phyloP scores from a whole-genome alignment of 148 eudicot genomes.

The Vaccinium myrtillus region DNA sequence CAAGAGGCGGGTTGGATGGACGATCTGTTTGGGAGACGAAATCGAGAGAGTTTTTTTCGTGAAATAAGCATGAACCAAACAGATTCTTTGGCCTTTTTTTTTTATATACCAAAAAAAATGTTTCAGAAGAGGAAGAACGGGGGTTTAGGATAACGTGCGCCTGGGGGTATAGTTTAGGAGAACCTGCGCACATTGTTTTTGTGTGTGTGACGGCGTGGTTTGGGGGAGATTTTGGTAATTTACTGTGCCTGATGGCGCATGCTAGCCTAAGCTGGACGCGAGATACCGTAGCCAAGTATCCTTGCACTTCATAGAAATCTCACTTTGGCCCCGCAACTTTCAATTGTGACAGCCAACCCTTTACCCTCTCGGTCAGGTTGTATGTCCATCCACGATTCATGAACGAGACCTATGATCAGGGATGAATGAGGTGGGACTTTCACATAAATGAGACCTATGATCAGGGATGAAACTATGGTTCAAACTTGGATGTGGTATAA shows the following conservation, averaged over 20 bases:
- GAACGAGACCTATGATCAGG: no score
- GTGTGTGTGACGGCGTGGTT: conserved; percentile 11
- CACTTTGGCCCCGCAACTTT: background rate
- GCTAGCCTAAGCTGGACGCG: conserved; percentile 15
- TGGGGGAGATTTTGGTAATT: background rate
- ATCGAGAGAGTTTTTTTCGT: conserved; percentile 29
- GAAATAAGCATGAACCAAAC: conserved; percentile 22
- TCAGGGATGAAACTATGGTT: no score
- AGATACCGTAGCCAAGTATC: background rate
- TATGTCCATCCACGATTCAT: no score
- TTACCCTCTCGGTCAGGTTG: no score
- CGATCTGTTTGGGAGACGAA: conserved; percentile 39
- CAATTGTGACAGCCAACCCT: background rate
- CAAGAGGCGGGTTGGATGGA: conserved; percentile 7
- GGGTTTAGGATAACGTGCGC: conserved; percentile 12
- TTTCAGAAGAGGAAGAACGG: background rate
- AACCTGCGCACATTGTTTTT: conserved; percentile 15
- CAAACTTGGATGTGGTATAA: no score
- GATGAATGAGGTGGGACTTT: no score
- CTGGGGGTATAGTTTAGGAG: background rate
- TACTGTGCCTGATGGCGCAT: conserved; percentile 10
- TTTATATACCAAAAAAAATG: no score
- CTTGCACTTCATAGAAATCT: background rate
- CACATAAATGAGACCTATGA: no score
- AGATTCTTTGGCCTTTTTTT: conserved; percentile 1